Evolutionary conservation across 2,329 filamentous ascomycete species (phyloP).

Genomic region (Aspergillus fructus): DNA sequence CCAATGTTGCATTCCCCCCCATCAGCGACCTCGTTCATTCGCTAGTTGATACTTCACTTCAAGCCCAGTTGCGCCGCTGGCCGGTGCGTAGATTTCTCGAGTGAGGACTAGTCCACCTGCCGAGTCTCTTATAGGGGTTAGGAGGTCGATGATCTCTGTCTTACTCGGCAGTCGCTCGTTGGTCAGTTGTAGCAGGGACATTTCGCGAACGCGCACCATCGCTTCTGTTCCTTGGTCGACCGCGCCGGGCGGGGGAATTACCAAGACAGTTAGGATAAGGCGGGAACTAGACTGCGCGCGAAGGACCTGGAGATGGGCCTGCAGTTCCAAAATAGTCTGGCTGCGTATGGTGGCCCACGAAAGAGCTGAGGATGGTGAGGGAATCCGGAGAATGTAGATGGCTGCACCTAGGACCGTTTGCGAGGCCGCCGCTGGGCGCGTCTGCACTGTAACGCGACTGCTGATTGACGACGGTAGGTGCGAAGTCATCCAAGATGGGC

Average conservation of each 20-base stretch:
- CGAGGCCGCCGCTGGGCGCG: not conserved
- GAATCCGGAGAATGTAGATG: not conserved
- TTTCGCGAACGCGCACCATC: conserved; percentile 1
- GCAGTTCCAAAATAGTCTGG: not conserved
- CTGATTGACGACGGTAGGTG: not conserved
- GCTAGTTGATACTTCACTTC: not conserved
- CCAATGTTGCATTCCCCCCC: not conserved
- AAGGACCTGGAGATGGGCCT: not conserved
- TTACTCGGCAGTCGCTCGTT: not conserved
- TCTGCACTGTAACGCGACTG: not conserved
- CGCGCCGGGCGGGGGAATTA: not conserved
- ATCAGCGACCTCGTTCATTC: not conserved
- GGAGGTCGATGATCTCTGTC: not conserved
- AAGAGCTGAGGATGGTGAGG: not conserved
- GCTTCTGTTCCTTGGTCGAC: not conserved
- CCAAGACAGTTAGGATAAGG: not conserved
- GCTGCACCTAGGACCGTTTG: not conserved
- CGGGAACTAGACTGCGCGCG: not conserved
- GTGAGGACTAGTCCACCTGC: not conserved
- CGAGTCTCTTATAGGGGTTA: not conserved
- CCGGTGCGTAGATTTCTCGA: not conserved
- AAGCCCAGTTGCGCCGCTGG: not conserved
- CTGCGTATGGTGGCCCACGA: not conserved
- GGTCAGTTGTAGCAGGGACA: not conserved
- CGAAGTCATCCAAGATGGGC: not conserved